Evolutionary conservation across 441 rosid species (phyloP), one percentile per base, ranked within the genome.

Genomic region (Daphne laureola): DNA sequence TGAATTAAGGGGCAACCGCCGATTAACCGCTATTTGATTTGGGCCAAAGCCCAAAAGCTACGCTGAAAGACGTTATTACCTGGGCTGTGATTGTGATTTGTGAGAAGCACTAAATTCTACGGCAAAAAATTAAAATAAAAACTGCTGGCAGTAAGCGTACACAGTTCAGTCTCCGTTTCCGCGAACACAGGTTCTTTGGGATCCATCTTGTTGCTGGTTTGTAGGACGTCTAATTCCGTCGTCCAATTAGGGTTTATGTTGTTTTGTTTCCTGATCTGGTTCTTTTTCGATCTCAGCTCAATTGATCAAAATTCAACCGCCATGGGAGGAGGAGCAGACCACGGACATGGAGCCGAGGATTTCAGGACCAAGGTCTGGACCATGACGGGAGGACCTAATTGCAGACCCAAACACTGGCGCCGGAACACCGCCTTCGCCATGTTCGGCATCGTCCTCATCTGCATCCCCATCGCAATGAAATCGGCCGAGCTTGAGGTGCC

Each of bases 331-430:
- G 91, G 90, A 49, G 88, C 42, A 51, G 94, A 86, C 53, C 85
- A 82, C 59, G 93, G 87, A 55, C 92, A 73, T 57, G 87, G 78
- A n/a, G 62, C 59, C 26, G 87, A 83, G 46, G 97, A 93, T 62
- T 93, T 89, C 76, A 81, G 98, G 78, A 65, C 59, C 27, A 93
- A 93, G 68, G 98, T 92, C 11, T 92, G 98, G 98, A 89, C 86
- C 62, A 83, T 89, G 96, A 6, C 78, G 44, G 98, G 98, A 41
- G 97, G 98, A 14, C 92, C 98, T 17, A 38, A 89, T 73, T 89
- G 98, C 79, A 67, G 98, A 53, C 98, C 98, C 38, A 89, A 89
- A 65, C 96, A 92, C 78, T 92, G 98, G 98, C 77, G 74, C 55
- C 92, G 98, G 64, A 92, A 92, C 67, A 92, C 98, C 11, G 98